Evolutionary conservation across 192 early-diverging fungal species (phyloP), one percentile per base, ranked within the genome.

Genomic region (Jimgerdemannia lactiflua): DNA sequence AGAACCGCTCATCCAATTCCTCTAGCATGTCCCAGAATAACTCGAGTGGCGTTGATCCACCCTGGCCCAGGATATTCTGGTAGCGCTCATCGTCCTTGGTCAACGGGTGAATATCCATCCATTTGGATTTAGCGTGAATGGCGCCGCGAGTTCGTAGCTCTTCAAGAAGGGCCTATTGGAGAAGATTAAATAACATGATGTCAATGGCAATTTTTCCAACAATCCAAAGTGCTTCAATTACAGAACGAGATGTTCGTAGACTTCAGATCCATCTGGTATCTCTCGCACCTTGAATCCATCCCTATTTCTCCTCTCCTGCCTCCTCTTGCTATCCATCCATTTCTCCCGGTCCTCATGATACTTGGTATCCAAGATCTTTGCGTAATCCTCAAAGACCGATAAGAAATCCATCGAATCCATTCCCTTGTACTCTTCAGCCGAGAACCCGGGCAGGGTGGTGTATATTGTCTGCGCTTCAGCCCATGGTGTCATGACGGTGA

Each of bases 11-110:
- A 19, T 95, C 92, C 3, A 98, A 80, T 39, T 92, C 89, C 71
- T 95, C 91, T 11, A 97, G 78, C 4, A 91, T 73, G 79, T 99
- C 98, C 94, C 96, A 97, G 79, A 97, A 99, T 43, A 99, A 74
- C 65, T 99, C 98, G 43, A 96, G 77, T 1, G 98, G 96, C 6
- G 90, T 89, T 3, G 95, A 95, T 8, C 95, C 96, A 3, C 89
- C 82, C 76, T 94, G 90, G 0, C 94, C 94, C 3, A 99, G 85
- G 77, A 96, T 89, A 6, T 87, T 76, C 1, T 65, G 73, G 71
- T 94, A 97, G 19, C 92, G 83, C 18, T 80, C 71, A 73, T 98
- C 95, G 0, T 86, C 81, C 44, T 91, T 87, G 72, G 97, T 85
- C 39, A 86, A 43, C 3, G 93, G 92, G 74, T 92, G 94, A 7